These are phyloP conservation scores for Trichophyton benhamiae DNA, from an alignment of 2,329 filamentous ascomycete genomes.

Conservation along the genomic window DNA sequence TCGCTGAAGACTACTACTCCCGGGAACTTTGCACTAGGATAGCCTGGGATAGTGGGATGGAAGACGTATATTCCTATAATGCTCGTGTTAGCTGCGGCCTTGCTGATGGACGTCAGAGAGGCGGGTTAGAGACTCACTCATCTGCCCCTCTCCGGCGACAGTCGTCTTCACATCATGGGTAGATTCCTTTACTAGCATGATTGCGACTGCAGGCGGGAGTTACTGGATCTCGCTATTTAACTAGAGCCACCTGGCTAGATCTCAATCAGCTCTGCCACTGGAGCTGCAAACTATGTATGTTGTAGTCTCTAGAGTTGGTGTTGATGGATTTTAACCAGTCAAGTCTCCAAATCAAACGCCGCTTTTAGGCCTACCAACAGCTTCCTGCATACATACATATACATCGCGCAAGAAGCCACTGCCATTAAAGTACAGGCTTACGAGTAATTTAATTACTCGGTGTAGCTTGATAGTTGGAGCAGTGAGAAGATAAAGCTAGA, in stretches of 20 bases:
- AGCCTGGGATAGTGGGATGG: constrained; percentile 71
- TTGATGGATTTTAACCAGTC: too few species aligned
- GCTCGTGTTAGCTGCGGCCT: neutral
- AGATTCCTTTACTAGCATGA: constrained; percentile 49
- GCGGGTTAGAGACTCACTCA: constrained; percentile 35
- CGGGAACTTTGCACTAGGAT: constrained; percentile 80
- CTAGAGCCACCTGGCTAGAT: too few species aligned
- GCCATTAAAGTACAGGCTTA: neutral
- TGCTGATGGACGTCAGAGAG: neutral
- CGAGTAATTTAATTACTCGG: neutral
- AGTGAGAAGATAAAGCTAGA: neutral
- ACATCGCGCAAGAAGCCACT: too few species aligned
- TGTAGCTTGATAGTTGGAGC: neutral
- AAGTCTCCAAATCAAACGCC: too few species aligned
- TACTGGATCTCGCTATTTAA: too few species aligned
- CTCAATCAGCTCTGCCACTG: too few species aligned
- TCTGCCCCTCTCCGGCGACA: constrained; percentile 42
- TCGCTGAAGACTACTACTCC: constrained; percentile 83
- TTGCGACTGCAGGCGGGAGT: constrained; percentile 11
- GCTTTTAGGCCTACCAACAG: too few species aligned
- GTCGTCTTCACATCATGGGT: constrained; percentile 49
- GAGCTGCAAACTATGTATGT: too few species aligned
- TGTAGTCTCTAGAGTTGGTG: too few species aligned
- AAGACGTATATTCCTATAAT: constrained; percentile 70
- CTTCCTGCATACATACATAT: too few species aligned